Base-by-base conservation (phyloP, 306 rosid species). In the Erythrophleum fordii region DNA sequence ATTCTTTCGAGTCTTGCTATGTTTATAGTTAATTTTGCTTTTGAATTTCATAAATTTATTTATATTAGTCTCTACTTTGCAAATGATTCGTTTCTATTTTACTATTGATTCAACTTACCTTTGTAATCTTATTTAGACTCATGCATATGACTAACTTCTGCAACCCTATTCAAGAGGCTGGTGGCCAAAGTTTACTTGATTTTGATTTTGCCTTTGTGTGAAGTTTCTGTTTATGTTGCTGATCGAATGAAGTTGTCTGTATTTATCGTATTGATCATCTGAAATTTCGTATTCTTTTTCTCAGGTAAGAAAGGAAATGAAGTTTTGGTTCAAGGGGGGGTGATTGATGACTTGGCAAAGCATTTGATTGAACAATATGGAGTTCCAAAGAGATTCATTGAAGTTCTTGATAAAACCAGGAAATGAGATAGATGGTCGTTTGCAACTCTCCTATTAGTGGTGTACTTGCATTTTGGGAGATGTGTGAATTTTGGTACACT, bases 251-350 rank as follows among this genome's bases (percentile, higher is more conserved):
- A 69, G 10, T 26, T 44, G 25, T 64, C 11, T 48, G 14, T 6
- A 29, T 29, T 28, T 34, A 42, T 67, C 52, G 3, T 59, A 53
- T 31, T 14, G 51, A 69, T 29, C 22, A 51, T 34, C 55, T 64
- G 41, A 72, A 59, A 52, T 60, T 72, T 65, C 28, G 26, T 31
- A 44, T 34, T 23, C 71, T 44, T 39, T 76, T 80, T 80, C 77
- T 80, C 93, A 93, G 93, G 99, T 80, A 93, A 93, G 91, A 95
- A 91, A 81, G 99, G 99, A 45, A 80, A 83, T 8, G 97, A 93
- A 78, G 98, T 93, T 78, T 73, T 93, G 81, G 91, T 95, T 81
- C 99, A 95, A 89, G 99, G 99, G 13, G 97, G 99, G 22, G 98
- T 95, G 41, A 93, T 95, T 41, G 96, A 93, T 77, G 95, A 90